A percentile compares a stretch with the other conserved stretches of the same genome.
Evolutionary conservation across 352 stramenopile genomes (phyloP).

Genomic region (Paralagenidium karlingii): DNA sequence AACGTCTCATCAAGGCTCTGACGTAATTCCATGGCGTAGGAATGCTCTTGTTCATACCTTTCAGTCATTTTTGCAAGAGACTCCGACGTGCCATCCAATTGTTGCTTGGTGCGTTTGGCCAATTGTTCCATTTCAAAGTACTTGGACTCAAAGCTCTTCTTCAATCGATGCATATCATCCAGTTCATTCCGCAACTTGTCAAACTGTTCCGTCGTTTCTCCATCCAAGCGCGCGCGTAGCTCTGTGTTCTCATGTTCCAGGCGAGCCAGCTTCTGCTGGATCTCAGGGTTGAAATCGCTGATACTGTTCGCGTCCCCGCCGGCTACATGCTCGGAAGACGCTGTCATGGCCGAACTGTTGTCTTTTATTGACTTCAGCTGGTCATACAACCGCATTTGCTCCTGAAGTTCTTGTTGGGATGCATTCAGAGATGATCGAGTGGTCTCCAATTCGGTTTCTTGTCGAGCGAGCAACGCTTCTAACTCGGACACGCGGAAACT

Average conservation of each 20-base stretch:
- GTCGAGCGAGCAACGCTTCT: constrained; percentile 16
- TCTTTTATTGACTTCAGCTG: constrained; percentile 36
- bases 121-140: constrained; percentile 45
- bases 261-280: constrained; percentile 45
- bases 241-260: constrained; percentile 45
- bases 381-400: constrained; percentile 22
- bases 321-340: neutral
- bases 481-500: constrained; percentile 52
- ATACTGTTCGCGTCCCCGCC: constrained; percentile 18
- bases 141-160: constrained; percentile 52
- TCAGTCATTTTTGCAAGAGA: no score
- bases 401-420: constrained; percentile 14
- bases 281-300: constrained; percentile 49
- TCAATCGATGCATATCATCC: constrained; percentile 40
- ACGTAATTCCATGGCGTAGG: no score
- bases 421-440: constrained; percentile 16
- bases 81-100: no score
- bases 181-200: constrained; percentile 41
- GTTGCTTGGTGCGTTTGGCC: no score
- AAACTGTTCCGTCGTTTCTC: constrained; percentile 36
- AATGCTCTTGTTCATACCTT: no score
- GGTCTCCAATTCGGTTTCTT: constrained; percentile 15
- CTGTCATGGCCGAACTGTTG: neutral
- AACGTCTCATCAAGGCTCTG: no score
- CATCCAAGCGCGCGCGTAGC: constrained; percentile 31